phyloP scores from a whole-genome alignment of 2,329 filamentous ascomycete species.

The Fusarium compactum region DNA sequence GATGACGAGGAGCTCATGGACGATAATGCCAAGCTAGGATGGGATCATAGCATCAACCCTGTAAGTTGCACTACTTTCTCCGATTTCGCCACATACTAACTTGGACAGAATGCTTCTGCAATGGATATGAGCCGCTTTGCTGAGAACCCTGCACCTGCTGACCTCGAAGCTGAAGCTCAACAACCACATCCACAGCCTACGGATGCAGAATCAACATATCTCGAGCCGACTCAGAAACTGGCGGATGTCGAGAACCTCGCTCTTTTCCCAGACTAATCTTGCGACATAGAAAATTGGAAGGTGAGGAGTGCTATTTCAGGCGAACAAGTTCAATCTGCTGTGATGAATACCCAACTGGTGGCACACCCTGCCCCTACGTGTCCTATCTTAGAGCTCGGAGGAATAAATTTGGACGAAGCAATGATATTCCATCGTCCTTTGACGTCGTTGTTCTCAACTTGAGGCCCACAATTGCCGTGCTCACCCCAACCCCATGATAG shows the following conservation, averaged over 20 bases:
- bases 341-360: constrained; percentile 78
- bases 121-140: constrained; percentile 58
- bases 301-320: constrained; percentile 10
- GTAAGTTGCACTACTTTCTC: constrained; percentile 57
- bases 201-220: constrained; percentile 49
- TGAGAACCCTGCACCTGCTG: constrained; percentile 34
- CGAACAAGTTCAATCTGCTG: constrained; percentile 39
- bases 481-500: constrained; percentile 97
- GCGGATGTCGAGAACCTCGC: constrained; percentile 70
- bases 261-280: constrained; percentile 56
- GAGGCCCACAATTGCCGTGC: constrained; percentile 92
- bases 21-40: constrained; percentile 75
- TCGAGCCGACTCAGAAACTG: constrained; percentile 80
- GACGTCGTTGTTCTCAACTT: constrained; percentile 73
- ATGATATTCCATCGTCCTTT: constrained; percentile 77
- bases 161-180: constrained; percentile 30
- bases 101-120: constrained; percentile 57
- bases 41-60: constrained; percentile 76
- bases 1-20: constrained; percentile 70
- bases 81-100: constrained; percentile 46
- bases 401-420: constrained; percentile 67
- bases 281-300: not conserved
- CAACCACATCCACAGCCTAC: constrained; percentile 38
- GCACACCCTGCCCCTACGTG: constrained; percentile 87
- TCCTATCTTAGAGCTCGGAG: constrained; percentile 64